Percentiles rank a stretch among this genome's conserved stretches.
phyloP scores from a whole-genome alignment of 2,329 filamentous ascomycete genomes.

The Cercospora brassicicola region DNA sequence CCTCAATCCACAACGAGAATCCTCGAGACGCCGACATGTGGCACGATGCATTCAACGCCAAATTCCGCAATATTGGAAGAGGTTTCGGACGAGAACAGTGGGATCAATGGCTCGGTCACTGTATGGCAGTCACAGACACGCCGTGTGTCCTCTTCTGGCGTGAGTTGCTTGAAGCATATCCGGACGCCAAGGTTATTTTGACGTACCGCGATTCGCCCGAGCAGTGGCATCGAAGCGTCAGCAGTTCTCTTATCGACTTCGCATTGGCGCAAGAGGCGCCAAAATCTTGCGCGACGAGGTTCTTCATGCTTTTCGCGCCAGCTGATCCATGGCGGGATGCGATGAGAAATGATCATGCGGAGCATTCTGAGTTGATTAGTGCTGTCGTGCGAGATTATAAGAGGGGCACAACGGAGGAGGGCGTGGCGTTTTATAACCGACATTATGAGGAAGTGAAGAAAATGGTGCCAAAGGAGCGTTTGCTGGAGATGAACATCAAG shows the following conservation, averaged over 20 bases:
- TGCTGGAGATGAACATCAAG: not conserved
- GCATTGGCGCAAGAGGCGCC: too few relatives aligned
- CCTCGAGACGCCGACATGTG: slow-evolving; percentile 26
- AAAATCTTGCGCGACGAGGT: not conserved
- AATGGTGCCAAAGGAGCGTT: not conserved
- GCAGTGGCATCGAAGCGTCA: too few relatives aligned
- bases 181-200: slow-evolving; percentile 42
- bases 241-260: too few relatives aligned
- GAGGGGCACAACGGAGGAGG: not conserved
- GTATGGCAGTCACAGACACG: slow-evolving; percentile 38
- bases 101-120: slow-evolving; percentile 38
- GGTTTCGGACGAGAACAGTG: slow-evolving; percentile 23
- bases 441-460: not conserved
- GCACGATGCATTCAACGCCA: slow-evolving; percentile 26
- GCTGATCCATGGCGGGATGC: not conserved
- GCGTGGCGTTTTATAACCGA: not conserved
- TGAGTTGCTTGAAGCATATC: slow-evolving; percentile 41
- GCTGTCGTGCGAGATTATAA: not conserved
- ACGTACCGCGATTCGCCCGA: slow-evolving; percentile 16
- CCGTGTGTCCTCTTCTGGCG: slow-evolving; percentile 38
- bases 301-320: not conserved
- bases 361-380: not conserved
- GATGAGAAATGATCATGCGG: not conserved
- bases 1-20: slow-evolving; percentile 38
- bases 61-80: slow-evolving; percentile 8